A percentile compares a stretch with the other conserved stretches of the same genome.
phyloP scores from a whole-genome alignment of 352 stramenopile genomes.

The Saprolegnia diclina region DNA sequence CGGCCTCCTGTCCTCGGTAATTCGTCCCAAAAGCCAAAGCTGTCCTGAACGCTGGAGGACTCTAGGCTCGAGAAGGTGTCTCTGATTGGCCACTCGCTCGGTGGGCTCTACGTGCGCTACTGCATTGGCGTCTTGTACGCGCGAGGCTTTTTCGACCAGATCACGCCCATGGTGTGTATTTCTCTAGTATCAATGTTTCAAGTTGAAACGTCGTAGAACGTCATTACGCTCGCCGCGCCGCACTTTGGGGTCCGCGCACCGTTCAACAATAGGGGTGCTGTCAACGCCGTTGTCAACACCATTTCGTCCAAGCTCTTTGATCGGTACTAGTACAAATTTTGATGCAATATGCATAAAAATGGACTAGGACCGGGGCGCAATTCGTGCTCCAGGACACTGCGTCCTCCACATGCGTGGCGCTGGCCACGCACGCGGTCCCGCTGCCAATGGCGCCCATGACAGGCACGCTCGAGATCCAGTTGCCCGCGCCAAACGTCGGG shows the following conservation, averaged over 20 bases:
- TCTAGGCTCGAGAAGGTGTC: conserved; percentile 52
- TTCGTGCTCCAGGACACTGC: conserved; percentile 50
- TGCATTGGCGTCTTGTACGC: conserved; percentile 56
- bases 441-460: not conserved
- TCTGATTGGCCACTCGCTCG: conserved; percentile 70
- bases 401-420: conserved; percentile 39
- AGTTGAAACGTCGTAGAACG: conserved; percentile 46
- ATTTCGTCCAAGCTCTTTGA: conserved; percentile 64
- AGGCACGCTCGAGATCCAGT: conserved; percentile 12
- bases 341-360: not conserved
- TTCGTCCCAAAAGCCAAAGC: not conserved
- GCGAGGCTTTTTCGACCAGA: conserved; percentile 61
- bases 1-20: conserved; percentile 44
- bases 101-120: conserved; percentile 74
- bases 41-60: not conserved
- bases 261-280: conserved; percentile 35
- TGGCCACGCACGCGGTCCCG: conserved; percentile 20
- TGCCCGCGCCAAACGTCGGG: conserved; percentile 20
- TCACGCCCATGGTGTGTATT: conserved; percentile 61
- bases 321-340: conserved; percentile 29
- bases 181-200: not conserved
- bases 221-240: conserved; percentile 70
- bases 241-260: conserved; percentile 68
- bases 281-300: conserved; percentile 64
- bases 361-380: conserved; percentile 47